These are phyloP conservation scores for Dendryphion nanum DNA, from an alignment of 2,329 filamentous ascomycete species.

Conservation along the genomic window DNA sequence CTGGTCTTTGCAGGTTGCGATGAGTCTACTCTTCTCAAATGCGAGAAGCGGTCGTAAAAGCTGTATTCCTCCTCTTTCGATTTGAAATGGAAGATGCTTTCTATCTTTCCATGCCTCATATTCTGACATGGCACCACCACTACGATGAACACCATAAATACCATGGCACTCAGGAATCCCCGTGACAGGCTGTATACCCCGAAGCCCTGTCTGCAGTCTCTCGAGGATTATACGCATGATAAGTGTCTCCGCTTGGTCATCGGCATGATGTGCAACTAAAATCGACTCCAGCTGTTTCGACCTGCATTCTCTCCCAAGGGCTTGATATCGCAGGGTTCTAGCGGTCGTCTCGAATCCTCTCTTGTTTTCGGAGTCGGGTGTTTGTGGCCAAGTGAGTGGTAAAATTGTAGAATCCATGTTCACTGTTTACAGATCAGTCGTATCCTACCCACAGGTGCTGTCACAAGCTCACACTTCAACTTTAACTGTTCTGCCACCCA, in stretches of 20 bases:
- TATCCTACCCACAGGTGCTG: no score
- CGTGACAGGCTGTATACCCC: constrained; percentile 63
- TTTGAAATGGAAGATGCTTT: constrained; percentile 20
- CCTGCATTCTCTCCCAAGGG: constrained; percentile 62
- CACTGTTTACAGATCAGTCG: constrained; percentile 21
- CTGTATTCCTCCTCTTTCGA: constrained; percentile 66
- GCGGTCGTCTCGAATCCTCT: constrained; percentile 76
- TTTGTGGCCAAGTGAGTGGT: constrained; percentile 39
- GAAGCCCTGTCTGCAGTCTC: constrained; percentile 67
- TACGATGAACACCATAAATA: constrained; percentile 64
- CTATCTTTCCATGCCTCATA: no score
- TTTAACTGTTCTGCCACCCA: constrained; percentile 49
- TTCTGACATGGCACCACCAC: constrained; percentile 11
- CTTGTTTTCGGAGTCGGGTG: constrained; percentile 42
- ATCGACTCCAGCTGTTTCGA: constrained; percentile 56
- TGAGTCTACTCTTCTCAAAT: constrained; percentile 71
- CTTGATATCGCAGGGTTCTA: constrained; percentile 69
- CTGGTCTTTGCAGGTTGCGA: constrained; percentile 70
- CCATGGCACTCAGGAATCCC: constrained; percentile 84
- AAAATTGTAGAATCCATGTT: constrained; percentile 30
- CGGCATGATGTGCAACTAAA: constrained; percentile 80
- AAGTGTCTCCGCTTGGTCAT: constrained; percentile 89
- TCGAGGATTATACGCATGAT: constrained; percentile 72
- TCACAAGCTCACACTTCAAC: constrained; percentile 45
- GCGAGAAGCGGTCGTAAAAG: constrained; percentile 68